These are phyloP conservation scores for Phlebiopsis flavidoalba DNA, from an alignment of 768 basidiomycete species.

Conservation along the genomic window DNA sequence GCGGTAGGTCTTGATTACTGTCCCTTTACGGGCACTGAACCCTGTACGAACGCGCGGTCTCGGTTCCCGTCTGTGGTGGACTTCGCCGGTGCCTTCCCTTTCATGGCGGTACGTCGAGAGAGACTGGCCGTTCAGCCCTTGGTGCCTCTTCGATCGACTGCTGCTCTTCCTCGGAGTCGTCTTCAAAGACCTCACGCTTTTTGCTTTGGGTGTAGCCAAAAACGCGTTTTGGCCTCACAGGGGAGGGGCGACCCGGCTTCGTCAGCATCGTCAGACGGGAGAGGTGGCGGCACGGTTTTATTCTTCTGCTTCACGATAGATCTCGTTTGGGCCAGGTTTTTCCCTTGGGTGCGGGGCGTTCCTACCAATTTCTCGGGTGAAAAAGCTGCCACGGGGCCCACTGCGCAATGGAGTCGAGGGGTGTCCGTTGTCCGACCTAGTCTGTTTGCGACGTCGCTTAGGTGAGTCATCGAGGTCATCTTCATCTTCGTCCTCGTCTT, in stretches of 20 bases:
- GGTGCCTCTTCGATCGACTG: neutral
- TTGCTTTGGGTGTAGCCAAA: neutral
- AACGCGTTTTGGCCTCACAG: neutral
- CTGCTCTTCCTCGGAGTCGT: neutral
- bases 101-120: neutral
- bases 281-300: neutral
- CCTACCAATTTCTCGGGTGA: too few relatives aligned
- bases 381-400: too few relatives aligned
- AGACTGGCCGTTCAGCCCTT: neutral
- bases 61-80: neutral
- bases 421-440: too few relatives aligned
- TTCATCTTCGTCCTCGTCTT: neutral
- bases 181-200: neutral
- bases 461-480: neutral
- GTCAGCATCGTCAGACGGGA: neutral
- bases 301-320: neutral
- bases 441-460: neutral
- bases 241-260: neutral
- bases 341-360: too few relatives aligned
- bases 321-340: neutral
- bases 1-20: constrained; percentile 9
- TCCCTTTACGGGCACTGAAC: neutral
- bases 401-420: too few relatives aligned
- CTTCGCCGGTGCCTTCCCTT: neutral
- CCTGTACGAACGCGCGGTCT: neutral